phyloP scores from a whole-genome alignment of 495 filamentous ascomycete genomes.

The Penicillium canescens region DNA sequence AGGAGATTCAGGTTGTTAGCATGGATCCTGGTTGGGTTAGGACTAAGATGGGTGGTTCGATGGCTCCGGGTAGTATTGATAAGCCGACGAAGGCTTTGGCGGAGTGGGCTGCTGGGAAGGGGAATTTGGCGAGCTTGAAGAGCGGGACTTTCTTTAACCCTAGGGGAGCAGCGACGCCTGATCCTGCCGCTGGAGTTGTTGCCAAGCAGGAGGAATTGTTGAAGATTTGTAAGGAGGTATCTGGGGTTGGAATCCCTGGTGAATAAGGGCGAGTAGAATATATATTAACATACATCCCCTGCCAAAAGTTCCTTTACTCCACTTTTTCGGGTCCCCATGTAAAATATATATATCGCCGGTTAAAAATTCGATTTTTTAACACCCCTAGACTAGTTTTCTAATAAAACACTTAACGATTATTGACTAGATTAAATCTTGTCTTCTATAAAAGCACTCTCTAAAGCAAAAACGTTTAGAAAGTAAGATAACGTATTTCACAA shows the following conservation, averaged over 20 bases:
- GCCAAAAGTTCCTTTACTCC: too few relatives aligned
- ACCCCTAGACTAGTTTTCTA: too few relatives aligned
- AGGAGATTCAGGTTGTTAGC: conserved; percentile 46
- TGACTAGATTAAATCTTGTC: too few relatives aligned
- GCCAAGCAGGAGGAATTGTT: conserved; percentile 34
- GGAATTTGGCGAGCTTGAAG: conserved; percentile 20
- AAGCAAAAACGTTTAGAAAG: too few relatives aligned
- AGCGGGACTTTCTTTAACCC: conserved; percentile 31
- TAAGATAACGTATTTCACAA: too few relatives aligned
- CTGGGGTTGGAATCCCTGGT: conserved; percentile 22
- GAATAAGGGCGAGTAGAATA: background rate
- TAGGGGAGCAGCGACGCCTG: conserved; percentile 19
- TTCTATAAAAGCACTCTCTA: too few relatives aligned
- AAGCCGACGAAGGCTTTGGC: conserved; percentile 47
- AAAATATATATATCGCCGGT: too few relatives aligned
- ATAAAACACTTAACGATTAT: too few relatives aligned
- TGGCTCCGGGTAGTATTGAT: conserved; percentile 46
- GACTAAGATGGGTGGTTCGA: conserved; percentile 60
- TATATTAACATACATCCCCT: too few relatives aligned
- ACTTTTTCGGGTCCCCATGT: too few relatives aligned
- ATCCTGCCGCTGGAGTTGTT: conserved; percentile 30
- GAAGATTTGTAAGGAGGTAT: conserved; percentile 31
- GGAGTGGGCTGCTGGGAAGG: conserved; percentile 43
- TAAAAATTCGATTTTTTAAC: too few relatives aligned
- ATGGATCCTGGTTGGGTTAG: conserved; percentile 65